Conservation (phyloP, 2,329 filamentous ascomycete genomes). For the Aspergillus sp. region DNA sequence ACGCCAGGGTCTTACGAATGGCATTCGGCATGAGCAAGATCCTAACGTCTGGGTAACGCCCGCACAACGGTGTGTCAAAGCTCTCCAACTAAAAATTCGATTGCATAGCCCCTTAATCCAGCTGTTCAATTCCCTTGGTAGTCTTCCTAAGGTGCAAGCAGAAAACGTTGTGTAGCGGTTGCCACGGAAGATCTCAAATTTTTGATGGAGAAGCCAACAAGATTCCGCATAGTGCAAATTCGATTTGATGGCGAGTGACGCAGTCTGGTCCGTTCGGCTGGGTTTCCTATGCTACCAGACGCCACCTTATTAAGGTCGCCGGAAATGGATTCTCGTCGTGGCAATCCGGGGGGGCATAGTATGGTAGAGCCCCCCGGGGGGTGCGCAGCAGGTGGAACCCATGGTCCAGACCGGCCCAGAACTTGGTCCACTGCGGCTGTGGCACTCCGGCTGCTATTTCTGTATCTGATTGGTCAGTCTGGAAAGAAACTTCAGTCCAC, state of each 20-base stretch:
- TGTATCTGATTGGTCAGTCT: no score
- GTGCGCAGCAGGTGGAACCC: neutral
- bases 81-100: neutral
- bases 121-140: neutral
- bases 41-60: no score
- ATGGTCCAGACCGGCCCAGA: neutral
- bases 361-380: neutral
- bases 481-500: neutral
- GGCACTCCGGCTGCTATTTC: no score
- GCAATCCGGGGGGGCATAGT: no score
- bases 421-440: neutral
- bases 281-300: neutral
- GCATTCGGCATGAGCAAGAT: no score
- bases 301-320: neutral
- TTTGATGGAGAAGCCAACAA: neutral
- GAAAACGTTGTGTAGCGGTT: neutral
- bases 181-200: neutral
- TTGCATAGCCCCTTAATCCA: neutral
- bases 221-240: neutral
- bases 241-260: neutral
- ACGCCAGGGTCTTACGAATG: no score
- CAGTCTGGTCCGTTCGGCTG: neutral
- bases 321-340: neutral
- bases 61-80: neutral
- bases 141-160: neutral